Evolutionary conservation across 495 filamentous ascomycete genomes (phyloP).

Genomic region (Annulohypoxylon nitens): DNA sequence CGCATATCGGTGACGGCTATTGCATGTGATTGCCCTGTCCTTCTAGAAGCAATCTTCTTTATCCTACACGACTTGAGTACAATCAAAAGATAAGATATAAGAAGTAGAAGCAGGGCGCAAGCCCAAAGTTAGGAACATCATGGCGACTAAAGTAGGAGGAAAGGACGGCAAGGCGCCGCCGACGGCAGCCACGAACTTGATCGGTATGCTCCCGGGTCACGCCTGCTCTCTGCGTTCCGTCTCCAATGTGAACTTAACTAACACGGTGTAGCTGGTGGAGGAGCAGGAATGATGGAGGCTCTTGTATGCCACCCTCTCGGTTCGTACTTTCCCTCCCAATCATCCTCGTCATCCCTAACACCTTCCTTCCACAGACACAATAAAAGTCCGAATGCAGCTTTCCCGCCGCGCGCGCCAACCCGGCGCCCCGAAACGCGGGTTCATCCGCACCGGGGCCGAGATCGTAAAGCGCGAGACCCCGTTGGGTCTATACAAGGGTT

Average conservation of each 20-base stretch:
- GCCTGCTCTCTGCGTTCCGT: background rate
- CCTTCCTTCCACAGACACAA: conserved; percentile 73
- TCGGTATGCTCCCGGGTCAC: conserved; percentile 71
- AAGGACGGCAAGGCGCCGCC: conserved; percentile 81
- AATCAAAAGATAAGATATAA: background rate
- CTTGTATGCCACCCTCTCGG: conserved; percentile 95
- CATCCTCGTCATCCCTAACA: conserved; percentile 32
- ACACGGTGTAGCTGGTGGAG: conserved; percentile 82
- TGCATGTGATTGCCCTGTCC: conserved; percentile 30
- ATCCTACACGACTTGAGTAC: background rate
- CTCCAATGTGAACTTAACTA: conserved; percentile 32
- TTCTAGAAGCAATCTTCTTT: background rate
- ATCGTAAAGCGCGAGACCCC: conserved; percentile 92
- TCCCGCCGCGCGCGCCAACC: conserved; percentile 85
- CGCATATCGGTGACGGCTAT: conserved; percentile 29
- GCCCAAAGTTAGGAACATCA: conserved; percentile 39
- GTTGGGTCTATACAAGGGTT: conserved; percentile 93
- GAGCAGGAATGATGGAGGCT: conserved; percentile 99
- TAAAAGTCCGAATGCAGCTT: conserved; percentile 99
- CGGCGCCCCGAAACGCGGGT: conserved; percentile 87
- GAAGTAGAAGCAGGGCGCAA: conserved; percentile 36
- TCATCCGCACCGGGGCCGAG: conserved; percentile 85
- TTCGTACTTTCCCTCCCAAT: conserved; percentile 59
- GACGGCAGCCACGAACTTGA: conserved; percentile 90
- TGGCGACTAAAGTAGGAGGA: conserved; percentile 65